Percentiles rank a stretch among this genome's conserved stretches.
Conservation (phyloP, 23 red algal genomes). For the Gracilaria caudata region DNA sequence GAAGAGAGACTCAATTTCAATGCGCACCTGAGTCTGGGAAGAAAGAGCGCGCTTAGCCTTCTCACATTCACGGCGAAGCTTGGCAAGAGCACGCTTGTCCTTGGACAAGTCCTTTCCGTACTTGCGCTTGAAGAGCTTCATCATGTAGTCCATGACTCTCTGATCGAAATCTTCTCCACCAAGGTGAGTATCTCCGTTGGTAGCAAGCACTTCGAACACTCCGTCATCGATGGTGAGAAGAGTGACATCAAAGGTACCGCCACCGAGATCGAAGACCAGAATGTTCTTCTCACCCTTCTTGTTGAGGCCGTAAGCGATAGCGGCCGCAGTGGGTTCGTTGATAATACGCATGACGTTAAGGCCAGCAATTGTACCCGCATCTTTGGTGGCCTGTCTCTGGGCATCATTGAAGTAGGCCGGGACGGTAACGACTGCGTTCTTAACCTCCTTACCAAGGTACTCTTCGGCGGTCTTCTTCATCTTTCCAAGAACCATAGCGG, state of each 20-base stretch:
- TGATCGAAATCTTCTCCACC: conserved; percentile 99
- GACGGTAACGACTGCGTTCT: conserved; percentile 96
- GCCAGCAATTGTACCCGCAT: conserved; percentile 96
- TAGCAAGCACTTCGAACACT: conserved; percentile 97
- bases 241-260: conserved; percentile 98
- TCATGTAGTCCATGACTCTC: conserved; percentile 96
- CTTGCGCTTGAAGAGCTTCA: conserved; percentile 99
- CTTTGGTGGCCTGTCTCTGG: conserved; percentile 98
- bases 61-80: conserved; percentile 94
- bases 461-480: conserved; percentile 99
- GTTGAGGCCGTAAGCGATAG: conserved; percentile 98
- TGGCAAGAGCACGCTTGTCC: conserved; percentile 92
- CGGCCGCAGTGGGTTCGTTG: conserved; percentile 98
- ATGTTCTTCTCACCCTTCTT: conserved; percentile 99
- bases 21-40: conserved; percentile 93
- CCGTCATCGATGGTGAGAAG: conserved; percentile 98
- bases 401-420: conserved; percentile 99
- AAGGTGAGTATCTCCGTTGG: conserved; percentile 97
- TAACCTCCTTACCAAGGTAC: conserved; percentile 93
- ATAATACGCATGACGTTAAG: conserved; percentile 98
- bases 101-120: conserved; percentile 86
- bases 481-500: conserved; percentile 97
- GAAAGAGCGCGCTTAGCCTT: conserved; percentile 99
- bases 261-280: conserved; percentile 97
- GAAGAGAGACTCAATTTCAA: conserved; percentile 97